Conservation (phyloP, 2,329 filamentous ascomycete genomes). For the Trichoderma pleuroti region DNA sequence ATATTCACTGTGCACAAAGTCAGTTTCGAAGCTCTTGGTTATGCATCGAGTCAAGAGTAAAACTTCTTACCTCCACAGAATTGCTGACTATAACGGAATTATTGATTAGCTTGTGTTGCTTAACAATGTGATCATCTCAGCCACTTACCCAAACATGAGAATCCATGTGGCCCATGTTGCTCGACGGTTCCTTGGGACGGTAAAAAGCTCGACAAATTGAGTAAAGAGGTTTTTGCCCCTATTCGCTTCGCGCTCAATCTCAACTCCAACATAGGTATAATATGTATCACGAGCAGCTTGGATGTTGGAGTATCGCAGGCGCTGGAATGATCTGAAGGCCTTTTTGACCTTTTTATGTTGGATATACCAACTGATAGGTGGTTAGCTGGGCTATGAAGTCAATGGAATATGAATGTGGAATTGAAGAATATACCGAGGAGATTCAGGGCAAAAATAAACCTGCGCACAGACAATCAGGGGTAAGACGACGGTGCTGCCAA, state of each 20-base stretch:
- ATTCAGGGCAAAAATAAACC: constrained; percentile 64
- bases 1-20: constrained; percentile 24
- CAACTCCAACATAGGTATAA: constrained; percentile 42
- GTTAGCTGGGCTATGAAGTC: neutral
- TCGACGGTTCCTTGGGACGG: constrained; percentile 50
- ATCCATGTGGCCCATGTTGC: constrained; percentile 61
- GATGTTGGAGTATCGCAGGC: constrained; percentile 51
- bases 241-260: constrained; percentile 29
- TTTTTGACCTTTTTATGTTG: constrained; percentile 46
- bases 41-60: neutral
- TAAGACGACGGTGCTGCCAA: constrained; percentile 55
- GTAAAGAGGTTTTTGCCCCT: constrained; percentile 41
- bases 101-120: neutral
- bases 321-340: constrained; percentile 51
- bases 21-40: neutral
- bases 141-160: constrained; percentile 51
- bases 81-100: constrained; percentile 41
- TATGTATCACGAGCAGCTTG: constrained; percentile 59
- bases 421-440: constrained; percentile 37
- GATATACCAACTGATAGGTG: constrained; percentile 46
- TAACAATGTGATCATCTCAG: no score
- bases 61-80: constrained; percentile 16
- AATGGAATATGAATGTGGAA: neutral
- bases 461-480: constrained; percentile 50
- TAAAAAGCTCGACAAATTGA: constrained; percentile 51